A percentile compares a stretch with the other conserved stretches of the same genome.
Evolutionary conservation across 2,329 filamentous ascomycete species (phyloP).

Genomic region (Fusarium ambrosium): DNA sequence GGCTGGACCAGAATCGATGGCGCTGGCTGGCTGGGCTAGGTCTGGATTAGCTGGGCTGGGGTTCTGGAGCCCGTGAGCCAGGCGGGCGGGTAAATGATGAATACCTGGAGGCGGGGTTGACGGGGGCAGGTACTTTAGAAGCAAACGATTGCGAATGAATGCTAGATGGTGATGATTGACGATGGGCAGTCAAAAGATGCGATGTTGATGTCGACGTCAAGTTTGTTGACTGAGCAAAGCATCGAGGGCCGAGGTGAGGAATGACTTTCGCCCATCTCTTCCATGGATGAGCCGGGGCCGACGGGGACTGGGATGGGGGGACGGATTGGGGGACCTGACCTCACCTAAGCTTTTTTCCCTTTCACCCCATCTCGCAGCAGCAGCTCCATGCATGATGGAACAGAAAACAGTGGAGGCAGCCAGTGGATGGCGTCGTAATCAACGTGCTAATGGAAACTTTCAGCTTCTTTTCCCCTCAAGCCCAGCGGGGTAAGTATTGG

Average conservation of each 20-base stretch:
- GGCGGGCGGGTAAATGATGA: conserved; percentile 38
- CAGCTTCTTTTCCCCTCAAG: not conserved
- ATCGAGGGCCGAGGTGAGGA: conserved; percentile 30
- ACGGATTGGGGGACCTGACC: not conserved
- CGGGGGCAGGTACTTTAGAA: not conserved
- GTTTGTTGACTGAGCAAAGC: not conserved
- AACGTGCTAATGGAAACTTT: not conserved
- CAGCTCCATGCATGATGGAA: not conserved
- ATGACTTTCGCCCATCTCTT: not conserved
- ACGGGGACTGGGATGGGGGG: not conserved
- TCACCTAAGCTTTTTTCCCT: not conserved
- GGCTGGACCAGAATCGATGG: not conserved
- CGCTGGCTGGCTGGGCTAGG: conserved; percentile 11
- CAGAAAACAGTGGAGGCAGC: not conserved
- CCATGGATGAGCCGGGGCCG: not conserved
- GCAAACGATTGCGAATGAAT: not conserved
- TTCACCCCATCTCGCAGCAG: not conserved
- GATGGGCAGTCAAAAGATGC: not conserved
- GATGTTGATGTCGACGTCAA: conserved; percentile 13
- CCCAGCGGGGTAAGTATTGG: not conserved
- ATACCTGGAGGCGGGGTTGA: conserved; percentile 33
- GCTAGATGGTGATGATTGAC: not conserved
- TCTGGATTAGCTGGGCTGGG: conserved; percentile 25
- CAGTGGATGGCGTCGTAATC: conserved; percentile 5
- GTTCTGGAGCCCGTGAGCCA: conserved; percentile 36